Base-by-base conservation (phyloP, 2,329 filamentous ascomycete species). In the Claviceps sorghi region DNA sequence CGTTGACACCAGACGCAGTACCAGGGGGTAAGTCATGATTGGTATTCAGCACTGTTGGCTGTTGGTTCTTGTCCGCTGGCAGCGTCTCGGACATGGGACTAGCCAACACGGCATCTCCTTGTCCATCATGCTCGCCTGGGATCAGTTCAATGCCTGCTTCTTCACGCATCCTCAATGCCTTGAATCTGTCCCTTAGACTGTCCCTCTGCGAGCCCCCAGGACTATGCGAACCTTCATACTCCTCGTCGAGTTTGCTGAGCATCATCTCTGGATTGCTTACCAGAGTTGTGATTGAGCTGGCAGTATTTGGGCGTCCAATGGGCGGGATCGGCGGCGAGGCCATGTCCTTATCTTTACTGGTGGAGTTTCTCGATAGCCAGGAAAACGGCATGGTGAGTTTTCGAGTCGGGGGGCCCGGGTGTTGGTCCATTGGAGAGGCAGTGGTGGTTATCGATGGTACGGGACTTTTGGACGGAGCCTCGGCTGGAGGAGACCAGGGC, bases 301-400 rank as follows among this genome's bases (percentile, higher is more conserved):
- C 81, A 1, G 88, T 95, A 62, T 91, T 88, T 63, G 88, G 77
- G 59, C 55, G 76, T 61, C 34, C 76, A 70, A 55, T 76, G 62
- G 53, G 58, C 54, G 59, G 61, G 48, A 61, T 61, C 41, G 84
- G 76, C 6, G 78, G 76, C 13, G 81, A 76, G 50, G 79, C 75
- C 43, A 72, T 65, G 9, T 80, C 74, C 57, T 77, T 76, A 4
- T 75, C 72, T 60, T 82, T 82, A 50, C 69, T 72, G 38, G 76
- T 74, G 11, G 80, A 79, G 64, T 76, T 83, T 58, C 88, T 75
- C 34, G 87, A 88, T 41, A 94, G 76, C 83, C 87, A 91, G 41
- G 87, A 80, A 61, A 95, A 94, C n/a, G 86, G 88, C 59, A 87
- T 88, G 9, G 87, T 90, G 52, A 94, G 78, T 66, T 93, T 95